Evolutionary conservation across 208 protist species (phyloP), one percentile per base, ranked within the genome.

Genomic region (Leishmania major): DNA sequence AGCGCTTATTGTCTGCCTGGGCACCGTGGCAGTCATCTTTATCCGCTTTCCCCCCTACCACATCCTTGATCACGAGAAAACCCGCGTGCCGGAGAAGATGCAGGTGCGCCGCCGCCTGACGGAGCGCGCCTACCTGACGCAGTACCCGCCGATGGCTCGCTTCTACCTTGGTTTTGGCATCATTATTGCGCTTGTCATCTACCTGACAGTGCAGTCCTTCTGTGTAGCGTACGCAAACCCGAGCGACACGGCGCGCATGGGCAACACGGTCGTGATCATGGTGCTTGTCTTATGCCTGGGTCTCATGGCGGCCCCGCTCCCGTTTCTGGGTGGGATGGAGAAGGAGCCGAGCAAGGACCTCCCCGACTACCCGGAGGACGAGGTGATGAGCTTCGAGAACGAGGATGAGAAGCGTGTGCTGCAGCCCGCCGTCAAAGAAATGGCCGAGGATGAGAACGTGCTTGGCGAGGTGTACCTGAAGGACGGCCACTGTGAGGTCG

Each of bases 1-100:
- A 0, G 78, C 43, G 10, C n/a, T 88, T 31, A 49, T 93, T 8
- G 69, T 89, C 11, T 67, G 81, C 59, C 49, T 82, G n/a, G 87
- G 87, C 78, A 60, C 75, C 40, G 51, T 88, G 37, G 87, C 81
- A 43, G 57, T 70, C 73, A 25, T 74, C 60, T 84, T 90, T 57
- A 90, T 90, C 31, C 87, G 87, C 79, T 90, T 90, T 62, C 87
- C 87, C 3, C 87, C 87, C 15, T 90, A 90, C 75, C 88, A 91
- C 81, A 75, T 90, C n/a, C 83, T 88, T 8, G 74, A 87, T 6
- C 82, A 78, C 57, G 82, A 87, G 74, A 83, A 72, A 59, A 87
- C 74, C 8, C 89, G 57, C 55, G 72, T 90, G 31, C 51, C 82
- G 69, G 55, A 84, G 80, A 60, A 79, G 57, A 78, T 72, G 49